phyloP scores from a whole-genome alignment of 345 rosid species.

The Eucalyptus cloeziana region DNA sequence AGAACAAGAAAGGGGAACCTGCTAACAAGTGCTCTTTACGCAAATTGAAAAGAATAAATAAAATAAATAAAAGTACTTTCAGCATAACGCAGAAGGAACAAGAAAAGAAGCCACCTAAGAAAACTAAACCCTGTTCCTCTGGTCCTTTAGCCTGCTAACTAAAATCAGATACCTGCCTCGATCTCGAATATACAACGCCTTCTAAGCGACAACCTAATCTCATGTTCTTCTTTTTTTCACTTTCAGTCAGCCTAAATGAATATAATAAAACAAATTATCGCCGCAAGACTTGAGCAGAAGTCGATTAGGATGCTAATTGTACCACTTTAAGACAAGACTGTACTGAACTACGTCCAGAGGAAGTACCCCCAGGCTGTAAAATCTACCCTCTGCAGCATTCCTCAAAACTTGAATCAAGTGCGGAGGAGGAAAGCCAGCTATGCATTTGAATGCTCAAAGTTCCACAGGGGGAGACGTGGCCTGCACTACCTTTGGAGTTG shows the following conservation, averaged over 20 bases:
- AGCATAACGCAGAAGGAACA: background rate
- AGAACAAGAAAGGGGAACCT: background rate
- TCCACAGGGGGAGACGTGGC: background rate
- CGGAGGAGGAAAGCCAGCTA: background rate
- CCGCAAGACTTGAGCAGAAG: background rate
- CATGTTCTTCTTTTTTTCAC: background rate
- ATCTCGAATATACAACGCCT: background rate
- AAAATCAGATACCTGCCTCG: background rate
- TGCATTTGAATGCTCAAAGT: conserved; percentile 15
- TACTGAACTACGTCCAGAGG: background rate
- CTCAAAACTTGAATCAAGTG: background rate
- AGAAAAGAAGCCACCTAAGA: background rate
- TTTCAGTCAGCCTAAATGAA: background rate
- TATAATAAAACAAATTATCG: background rate
- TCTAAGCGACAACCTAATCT: background rate
- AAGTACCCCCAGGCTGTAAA: background rate
- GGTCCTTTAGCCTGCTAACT: background rate
- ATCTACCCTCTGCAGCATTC: background rate
- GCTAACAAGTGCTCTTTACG: background rate
- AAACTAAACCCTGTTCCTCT: background rate
- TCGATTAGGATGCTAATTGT: background rate
- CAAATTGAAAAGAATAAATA: background rate
- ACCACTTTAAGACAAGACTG: background rate
- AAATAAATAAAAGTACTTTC: background rate
- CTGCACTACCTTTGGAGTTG: conserved; percentile 38